A percentile compares a stretch with the other conserved stretches of the same genome.
phyloP scores from a whole-genome alignment of 2,329 filamentous ascomycete species.

The Paracoccidioides lutzii region DNA sequence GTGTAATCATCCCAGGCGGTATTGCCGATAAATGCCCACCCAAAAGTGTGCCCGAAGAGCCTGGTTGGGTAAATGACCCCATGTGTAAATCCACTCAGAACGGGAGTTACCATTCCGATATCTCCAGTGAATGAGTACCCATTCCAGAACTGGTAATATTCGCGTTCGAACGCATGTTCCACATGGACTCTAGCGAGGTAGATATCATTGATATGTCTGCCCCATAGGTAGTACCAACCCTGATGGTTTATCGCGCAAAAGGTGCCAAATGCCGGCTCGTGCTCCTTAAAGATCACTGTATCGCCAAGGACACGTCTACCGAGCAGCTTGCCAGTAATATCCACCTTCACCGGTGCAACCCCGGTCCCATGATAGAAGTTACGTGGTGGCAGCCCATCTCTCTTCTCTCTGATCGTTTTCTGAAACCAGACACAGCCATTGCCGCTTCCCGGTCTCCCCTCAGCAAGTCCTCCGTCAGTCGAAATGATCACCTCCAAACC shows the following conservation, averaged over 20 bases:
- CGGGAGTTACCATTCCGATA: slow-evolving; percentile 2
- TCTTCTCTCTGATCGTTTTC: slow-evolving; percentile 2
- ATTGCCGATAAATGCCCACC: slow-evolving; percentile 9
- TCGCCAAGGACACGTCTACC: slow-evolving; percentile 3
- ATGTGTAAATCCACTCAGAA: slow-evolving; percentile 6
- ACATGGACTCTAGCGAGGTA: slow-evolving; percentile 9
- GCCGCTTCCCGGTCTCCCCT: slow-evolving; percentile 1
- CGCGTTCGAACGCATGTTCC: slow-evolving; percentile 4
- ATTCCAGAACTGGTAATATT: slow-evolving; percentile 10
- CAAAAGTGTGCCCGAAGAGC: slow-evolving; percentile 9
- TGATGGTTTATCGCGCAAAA: slow-evolving; percentile 7
- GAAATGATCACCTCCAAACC: slow-evolving; percentile 2
- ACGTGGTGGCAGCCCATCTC: neutral
- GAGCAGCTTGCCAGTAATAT: slow-evolving; percentile 4
- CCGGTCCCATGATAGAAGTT: slow-evolving; percentile 6
- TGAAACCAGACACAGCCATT: slow-evolving; percentile 10
- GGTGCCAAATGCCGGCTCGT: slow-evolving; percentile 10
- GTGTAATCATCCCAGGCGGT: neutral
- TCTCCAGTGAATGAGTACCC: slow-evolving; percentile 7
- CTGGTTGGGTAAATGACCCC: slow-evolving; percentile 7
- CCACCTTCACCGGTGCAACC: slow-evolving; percentile 6
- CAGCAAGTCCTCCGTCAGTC: slow-evolving; percentile 6
- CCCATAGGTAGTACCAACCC: slow-evolving; percentile 9
- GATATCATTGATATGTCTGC: slow-evolving; percentile 5
- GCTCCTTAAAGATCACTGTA: slow-evolving; percentile 1